Evolutionary conservation across 257 asterid species (phyloP).

Genomic region (Leptodermis oblonga): DNA sequence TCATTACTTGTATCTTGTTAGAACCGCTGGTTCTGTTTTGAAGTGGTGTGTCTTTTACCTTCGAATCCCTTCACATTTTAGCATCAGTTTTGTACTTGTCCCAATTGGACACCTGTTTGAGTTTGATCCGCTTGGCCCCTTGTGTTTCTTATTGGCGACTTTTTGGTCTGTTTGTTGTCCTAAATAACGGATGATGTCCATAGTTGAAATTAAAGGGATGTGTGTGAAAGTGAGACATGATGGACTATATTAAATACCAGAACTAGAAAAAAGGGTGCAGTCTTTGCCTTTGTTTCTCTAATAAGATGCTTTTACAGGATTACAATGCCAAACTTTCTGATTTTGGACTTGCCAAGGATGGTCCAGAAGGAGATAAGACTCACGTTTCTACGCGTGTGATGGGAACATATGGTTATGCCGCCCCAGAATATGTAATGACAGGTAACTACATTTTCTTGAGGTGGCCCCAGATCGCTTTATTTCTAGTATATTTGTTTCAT

Average conservation of each 20-base stretch:
- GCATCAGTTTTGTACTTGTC: background rate
- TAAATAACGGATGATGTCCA: background rate
- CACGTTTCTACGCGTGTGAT: constrained; percentile 98
- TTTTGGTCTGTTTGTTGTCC: background rate
- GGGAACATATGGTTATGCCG: constrained; percentile 99
- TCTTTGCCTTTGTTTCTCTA: constrained; percentile 11
- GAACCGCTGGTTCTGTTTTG: background rate
- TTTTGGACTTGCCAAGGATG: constrained; percentile 98
- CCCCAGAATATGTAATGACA: constrained; percentile 98
- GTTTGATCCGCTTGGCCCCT: background rate
- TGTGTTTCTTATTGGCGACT: background rate
- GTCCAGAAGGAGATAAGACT: constrained; percentile 93
- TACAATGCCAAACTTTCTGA: constrained; percentile 96
- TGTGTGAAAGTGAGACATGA: background rate
- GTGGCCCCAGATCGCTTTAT: background rate
- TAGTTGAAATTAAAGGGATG: too few relatives aligned
- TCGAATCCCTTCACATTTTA: background rate
- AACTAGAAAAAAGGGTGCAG: background rate
- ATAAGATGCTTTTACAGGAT: constrained; percentile 45
- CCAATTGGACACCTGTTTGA: background rate
- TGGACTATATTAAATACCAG: background rate
- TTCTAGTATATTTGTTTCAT: background rate
- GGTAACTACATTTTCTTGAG: constrained; percentile 35
- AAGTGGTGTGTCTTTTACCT: background rate
- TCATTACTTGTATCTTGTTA: background rate